These are phyloP conservation scores for Deuterostichococcus epilithicus DNA, from an alignment of 139 green algal genomes.

Conservation along the genomic window DNA sequence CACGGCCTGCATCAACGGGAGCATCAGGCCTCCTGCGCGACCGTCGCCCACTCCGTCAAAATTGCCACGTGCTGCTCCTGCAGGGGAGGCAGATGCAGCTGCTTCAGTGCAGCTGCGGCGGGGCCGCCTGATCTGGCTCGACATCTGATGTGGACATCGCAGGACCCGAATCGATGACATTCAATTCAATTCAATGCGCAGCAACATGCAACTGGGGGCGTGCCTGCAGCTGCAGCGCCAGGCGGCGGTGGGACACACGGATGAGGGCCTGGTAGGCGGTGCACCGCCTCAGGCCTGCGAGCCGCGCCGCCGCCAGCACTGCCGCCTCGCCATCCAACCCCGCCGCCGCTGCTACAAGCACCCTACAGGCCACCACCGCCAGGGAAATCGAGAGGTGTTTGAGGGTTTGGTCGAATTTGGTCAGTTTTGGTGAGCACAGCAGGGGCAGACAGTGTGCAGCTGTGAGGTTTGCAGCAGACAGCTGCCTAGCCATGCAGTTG, in stretches of 20 bases:
- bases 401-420: not conserved
- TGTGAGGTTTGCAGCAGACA: not conserved
- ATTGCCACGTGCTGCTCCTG: no score
- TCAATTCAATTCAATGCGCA: no score
- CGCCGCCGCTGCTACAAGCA: slow-evolving; percentile 24
- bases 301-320: slow-evolving; percentile 17
- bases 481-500: not conserved
- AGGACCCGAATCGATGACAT: no score
- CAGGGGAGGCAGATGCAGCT: no score
- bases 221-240: not conserved
- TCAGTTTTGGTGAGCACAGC: slow-evolving; percentile 10
- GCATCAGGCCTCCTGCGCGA: no score
- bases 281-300: slow-evolving; percentile 4
- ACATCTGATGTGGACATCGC: no score
- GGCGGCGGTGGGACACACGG: not conserved
- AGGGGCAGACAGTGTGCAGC: not conserved
- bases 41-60: no score
- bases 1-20: no score
- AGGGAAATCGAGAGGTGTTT: not conserved
- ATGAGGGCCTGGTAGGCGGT: slow-evolving; percentile 24
- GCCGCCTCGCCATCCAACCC: slow-evolving; percentile 27
- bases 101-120: no score
- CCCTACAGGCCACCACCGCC: slow-evolving; percentile 10
- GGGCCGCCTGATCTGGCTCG: no score
- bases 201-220: no score